phyloP scores from a whole-genome alignment of 192 early-diverging fungal genomes.

The Chytriomyces sp. region DNA sequence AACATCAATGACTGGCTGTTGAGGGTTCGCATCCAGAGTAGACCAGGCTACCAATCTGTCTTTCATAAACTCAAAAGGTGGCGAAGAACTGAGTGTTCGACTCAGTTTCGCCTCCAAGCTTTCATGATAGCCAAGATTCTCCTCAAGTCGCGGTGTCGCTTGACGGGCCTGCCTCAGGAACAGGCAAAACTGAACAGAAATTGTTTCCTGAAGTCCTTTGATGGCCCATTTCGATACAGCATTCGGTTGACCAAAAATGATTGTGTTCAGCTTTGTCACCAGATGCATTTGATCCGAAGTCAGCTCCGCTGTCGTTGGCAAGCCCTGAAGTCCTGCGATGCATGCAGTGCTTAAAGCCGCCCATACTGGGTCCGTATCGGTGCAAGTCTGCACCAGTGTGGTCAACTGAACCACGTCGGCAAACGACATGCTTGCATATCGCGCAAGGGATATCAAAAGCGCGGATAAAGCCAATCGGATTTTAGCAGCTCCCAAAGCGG shows the following conservation, averaged over 20 bases:
- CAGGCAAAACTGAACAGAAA: constrained; percentile 30
- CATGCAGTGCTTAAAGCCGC: neutral
- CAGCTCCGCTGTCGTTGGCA: neutral
- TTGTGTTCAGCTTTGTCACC: neutral
- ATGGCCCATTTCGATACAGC: neutral
- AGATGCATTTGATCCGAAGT: constrained; percentile 9
- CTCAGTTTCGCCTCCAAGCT: constrained; percentile 18
- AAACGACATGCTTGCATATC: neutral
- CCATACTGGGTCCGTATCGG: constrained; percentile 21
- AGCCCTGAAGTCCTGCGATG: constrained; percentile 10
- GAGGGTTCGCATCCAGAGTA: constrained; percentile 1
- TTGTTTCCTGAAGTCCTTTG: constrained; percentile 24
- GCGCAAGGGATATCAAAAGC: constrained; percentile 9
- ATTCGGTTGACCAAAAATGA: neutral
- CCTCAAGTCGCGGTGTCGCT: constrained; percentile 11
- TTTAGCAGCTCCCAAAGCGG: neutral
- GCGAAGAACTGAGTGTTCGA: neutral
- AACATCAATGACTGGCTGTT: neutral
- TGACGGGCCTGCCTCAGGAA: constrained; percentile 10
- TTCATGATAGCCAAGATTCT: constrained; percentile 16
- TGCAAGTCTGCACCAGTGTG: constrained; percentile 4
- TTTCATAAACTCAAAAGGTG: constrained; percentile 33
- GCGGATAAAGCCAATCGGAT: neutral
- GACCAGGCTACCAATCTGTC: constrained; percentile 10
- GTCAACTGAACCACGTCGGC: constrained; percentile 6